Base-by-base conservation (phyloP, 495 filamentous ascomycete species). In the Penicillium daleae region DNA sequence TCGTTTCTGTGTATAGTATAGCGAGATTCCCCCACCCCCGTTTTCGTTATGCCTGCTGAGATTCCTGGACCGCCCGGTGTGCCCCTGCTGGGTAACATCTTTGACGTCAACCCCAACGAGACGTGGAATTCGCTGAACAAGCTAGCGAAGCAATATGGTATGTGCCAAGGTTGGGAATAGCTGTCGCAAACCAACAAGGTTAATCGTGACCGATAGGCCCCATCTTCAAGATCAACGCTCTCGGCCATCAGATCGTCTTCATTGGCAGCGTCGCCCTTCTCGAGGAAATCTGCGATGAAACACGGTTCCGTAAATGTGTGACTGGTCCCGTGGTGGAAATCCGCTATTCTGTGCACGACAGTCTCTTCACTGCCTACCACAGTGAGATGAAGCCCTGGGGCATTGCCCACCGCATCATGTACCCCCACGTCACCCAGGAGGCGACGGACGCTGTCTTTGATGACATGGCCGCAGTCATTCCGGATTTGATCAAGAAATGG, bases 201-300 rank as follows among this genome's bases (percentile, higher is more conserved):
- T 57, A 39, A 42, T 57, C 26, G 27, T 32, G 17, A 13, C 15
- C 17, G 1, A 31, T 53, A 84, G 88, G 88, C 61, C 84, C 87
- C 57, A 91, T 92, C 66, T 92, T 88, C 78, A 85, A 89, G 66
- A 85, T 92, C 71, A 85, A 81, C n/a, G 74, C 83, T 13, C 75
- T 80, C 39, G 74, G 81, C 63, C 66, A 83, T 46, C 77, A 81
- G 50, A 76, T 83, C 58, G 76, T 86, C 57, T 81, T 87, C 67
- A 75, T 87, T 54, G 74, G 76, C 19, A 81, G 80, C 58, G 83
- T 85, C 44, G 83, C 80, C 21, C 76, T 93, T 6, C 70, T 90
- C 13, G 79, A 90, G 51, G 91, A 93, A 71, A 71, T 90, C 33
- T 92, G 87, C 72, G 87, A 94, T 68, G 86, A 91, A 73, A 86